phyloP scores from a whole-genome alignment of 202 grass and related monocot species.

The Digitaria exilis region DNA sequence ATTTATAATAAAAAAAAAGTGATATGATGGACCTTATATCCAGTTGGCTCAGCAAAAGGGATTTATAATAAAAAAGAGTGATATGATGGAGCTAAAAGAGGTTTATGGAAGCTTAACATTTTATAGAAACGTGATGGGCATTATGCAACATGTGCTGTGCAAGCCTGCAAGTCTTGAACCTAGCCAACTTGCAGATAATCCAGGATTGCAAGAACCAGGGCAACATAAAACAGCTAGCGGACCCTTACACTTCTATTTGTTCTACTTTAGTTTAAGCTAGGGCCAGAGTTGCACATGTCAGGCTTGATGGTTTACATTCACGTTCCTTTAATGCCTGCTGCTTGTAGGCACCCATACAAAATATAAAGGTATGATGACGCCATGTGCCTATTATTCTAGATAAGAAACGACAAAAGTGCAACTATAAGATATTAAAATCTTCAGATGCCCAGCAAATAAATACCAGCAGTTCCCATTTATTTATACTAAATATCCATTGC shows the following conservation, averaged over 20 bases:
- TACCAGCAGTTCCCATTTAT: slow-evolving; percentile 12
- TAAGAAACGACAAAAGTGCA: slow-evolving; percentile 8
- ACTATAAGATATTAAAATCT: slow-evolving; percentile 7
- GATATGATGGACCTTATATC: no score
- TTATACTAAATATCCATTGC: not conserved
- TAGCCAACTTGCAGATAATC: not conserved
- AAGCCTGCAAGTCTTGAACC: not conserved
- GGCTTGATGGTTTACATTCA: not conserved
- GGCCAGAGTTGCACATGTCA: not conserved
- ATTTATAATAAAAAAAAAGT: no score
- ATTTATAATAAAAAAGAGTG: not conserved
- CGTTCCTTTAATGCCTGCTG: not conserved
- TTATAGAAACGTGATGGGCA: no score
- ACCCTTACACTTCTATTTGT: not conserved
- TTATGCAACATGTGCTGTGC: no score
- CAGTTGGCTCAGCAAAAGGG: not conserved
- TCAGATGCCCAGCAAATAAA: slow-evolving; percentile 7
- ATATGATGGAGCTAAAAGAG: not conserved
- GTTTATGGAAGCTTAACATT: not conserved
- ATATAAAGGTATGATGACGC: not conserved
- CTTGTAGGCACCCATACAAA: not conserved
- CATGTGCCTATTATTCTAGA: not conserved
- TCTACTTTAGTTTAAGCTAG: not conserved
- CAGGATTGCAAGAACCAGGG: slow-evolving; percentile 4
- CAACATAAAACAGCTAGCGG: not conserved